Conservation (phyloP, 257 asterid species). For the Solanum tarapatanum region DNA sequence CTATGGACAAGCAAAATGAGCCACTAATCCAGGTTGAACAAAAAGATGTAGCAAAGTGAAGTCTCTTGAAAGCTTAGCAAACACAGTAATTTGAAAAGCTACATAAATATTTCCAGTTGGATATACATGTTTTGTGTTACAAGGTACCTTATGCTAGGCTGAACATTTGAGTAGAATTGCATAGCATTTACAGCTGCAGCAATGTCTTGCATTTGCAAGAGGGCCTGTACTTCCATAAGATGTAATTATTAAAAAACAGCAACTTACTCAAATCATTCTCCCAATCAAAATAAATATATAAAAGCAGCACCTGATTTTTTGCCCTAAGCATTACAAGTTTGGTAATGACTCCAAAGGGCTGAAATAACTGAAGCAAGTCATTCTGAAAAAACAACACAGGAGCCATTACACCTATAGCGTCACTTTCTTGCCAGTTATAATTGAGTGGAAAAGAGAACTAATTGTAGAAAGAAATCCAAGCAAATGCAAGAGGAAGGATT, state of each 20-base stretch:
- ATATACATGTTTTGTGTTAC: not conserved
- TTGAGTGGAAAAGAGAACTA: not conserved
- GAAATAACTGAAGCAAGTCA: conserved; percentile 96
- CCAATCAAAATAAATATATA: not conserved
- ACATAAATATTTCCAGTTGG: not conserved
- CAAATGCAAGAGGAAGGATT: not conserved
- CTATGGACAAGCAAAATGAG: conserved; percentile 21
- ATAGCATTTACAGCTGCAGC: conserved; percentile 78
- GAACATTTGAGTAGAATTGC: conserved; percentile 73
- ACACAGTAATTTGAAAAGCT: not conserved
- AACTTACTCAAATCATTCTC: not conserved
- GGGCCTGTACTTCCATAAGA: conserved; percentile 48
- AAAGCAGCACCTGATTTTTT: conserved; percentile 71
- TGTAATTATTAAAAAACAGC: not conserved
- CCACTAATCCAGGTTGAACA: not conserved
- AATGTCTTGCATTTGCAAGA: conserved; percentile 93
- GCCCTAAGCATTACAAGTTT: conserved; percentile 98
- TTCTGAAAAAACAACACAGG: conserved; percentile 32
- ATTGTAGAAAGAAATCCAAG: not conserved
- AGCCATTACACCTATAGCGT: not conserved
- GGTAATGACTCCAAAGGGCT: conserved; percentile 86
- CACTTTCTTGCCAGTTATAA: not conserved
- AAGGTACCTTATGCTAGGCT: conserved; percentile 77
- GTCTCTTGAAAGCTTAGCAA: not conserved
- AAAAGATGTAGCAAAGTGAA: not conserved